Conservation (phyloP, 352 stramenopile genomes). For the Pythium sp. region DNA sequence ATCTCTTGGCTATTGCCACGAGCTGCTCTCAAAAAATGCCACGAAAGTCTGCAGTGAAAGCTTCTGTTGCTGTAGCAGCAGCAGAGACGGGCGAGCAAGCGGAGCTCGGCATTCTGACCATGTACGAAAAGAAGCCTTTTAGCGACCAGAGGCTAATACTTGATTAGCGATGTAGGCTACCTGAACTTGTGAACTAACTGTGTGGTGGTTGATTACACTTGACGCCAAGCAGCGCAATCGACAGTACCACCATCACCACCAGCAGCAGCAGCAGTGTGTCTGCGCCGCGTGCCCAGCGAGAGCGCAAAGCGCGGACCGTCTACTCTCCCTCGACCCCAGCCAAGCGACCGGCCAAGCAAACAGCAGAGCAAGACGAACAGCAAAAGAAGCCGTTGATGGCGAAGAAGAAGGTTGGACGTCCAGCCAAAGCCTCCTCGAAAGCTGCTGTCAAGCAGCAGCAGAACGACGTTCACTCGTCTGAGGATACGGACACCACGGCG, state of each 20-base stretch:
- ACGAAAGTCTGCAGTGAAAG: background rate
- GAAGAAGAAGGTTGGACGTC: background rate
- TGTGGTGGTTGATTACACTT: background rate
- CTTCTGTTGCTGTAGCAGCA: background rate
- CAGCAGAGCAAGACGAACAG: background rate
- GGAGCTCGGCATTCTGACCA: background rate
- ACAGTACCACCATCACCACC: background rate
- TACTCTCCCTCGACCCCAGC: conserved; percentile 21
- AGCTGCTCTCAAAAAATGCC: background rate
- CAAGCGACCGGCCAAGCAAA: background rate
- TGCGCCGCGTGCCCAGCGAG: conserved; percentile 4
- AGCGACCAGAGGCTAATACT: background rate
- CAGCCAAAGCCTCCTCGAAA: background rate
- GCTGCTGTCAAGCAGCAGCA: background rate
- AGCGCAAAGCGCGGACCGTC: conserved; percentile 18
- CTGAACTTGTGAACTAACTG: background rate
- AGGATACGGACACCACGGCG: background rate
- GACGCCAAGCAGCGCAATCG: background rate
- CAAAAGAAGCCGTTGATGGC: background rate
- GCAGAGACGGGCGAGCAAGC: background rate
- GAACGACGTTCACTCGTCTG: background rate
- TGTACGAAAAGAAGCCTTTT: background rate
- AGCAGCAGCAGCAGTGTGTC: background rate
- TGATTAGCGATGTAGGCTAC: background rate
- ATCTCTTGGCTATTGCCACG: background rate